These are phyloP conservation scores for Termitomyces sp. DNA, from an alignment of 768 basidiomycete genomes.

Conservation along the genomic window DNA sequence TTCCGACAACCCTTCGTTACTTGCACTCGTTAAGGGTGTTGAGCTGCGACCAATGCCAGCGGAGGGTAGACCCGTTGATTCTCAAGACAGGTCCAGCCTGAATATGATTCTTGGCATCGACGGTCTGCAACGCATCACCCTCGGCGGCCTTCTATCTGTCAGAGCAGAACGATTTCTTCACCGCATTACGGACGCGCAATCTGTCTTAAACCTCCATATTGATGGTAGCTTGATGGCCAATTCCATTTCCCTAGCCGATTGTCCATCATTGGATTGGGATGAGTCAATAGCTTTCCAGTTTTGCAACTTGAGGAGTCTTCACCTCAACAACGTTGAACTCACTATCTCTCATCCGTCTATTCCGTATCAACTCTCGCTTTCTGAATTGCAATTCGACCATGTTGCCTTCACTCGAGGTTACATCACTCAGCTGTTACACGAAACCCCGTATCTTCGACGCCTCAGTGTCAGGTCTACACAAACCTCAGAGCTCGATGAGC, in stretches of 20 bases:
- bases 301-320: constrained; percentile 34
- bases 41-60: constrained; percentile 30
- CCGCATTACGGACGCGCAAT: constrained; percentile 31
- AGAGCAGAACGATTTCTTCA: constrained; percentile 44
- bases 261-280: constrained; percentile 48
- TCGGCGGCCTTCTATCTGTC: constrained; percentile 44
- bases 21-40: constrained; percentile 31
- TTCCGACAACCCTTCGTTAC: constrained; percentile 27
- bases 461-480: constrained; percentile 31
- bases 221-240: constrained; percentile 34
- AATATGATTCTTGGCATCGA: constrained; percentile 35
- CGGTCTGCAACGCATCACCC: constrained; percentile 33
- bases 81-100: constrained; percentile 29
- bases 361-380: constrained; percentile 27
- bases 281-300: constrained; percentile 42
- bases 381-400: constrained; percentile 36
- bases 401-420: constrained; percentile 36
- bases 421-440: constrained; percentile 32
- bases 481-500: constrained; percentile 29
- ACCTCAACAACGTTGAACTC: constrained; percentile 37
- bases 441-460: constrained; percentile 26
- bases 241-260: constrained; percentile 17
- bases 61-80: constrained; percentile 12
- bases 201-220: constrained; percentile 36
- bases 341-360: constrained; percentile 31